Percentiles rank a stretch among this genome's conserved stretches.
Conservation (phyloP, 768 basidiomycete species). For the Russula virescens region DNA sequence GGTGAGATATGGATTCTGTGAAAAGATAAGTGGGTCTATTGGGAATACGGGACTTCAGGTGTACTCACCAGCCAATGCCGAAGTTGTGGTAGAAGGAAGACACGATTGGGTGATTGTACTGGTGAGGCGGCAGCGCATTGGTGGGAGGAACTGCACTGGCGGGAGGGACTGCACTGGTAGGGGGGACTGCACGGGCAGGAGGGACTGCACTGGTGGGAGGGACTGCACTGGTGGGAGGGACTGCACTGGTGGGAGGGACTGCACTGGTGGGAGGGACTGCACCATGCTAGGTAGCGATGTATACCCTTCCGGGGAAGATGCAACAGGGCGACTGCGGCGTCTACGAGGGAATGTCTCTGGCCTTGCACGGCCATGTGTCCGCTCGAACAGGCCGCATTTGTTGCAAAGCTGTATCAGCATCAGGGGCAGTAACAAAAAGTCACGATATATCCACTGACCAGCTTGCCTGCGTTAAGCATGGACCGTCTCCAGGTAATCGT, state of each 20-base stretch:
- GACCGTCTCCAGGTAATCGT: constrained; percentile 77
- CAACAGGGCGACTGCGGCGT: constrained; percentile 60
- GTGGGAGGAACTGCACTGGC: too few species aligned
- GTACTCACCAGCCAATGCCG: constrained; percentile 15
- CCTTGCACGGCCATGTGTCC: constrained; percentile 71
- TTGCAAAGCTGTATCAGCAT: constrained; percentile 35
- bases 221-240: too few species aligned
- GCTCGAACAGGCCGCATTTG: constrained; percentile 78
- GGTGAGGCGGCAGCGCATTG: too few species aligned
- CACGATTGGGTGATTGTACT: constrained; percentile 42
- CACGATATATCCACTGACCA: constrained; percentile 36
- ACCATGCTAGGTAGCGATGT: constrained; percentile 30
- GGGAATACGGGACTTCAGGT: background rate
- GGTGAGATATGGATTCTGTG: constrained; percentile 15
- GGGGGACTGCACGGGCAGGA: too few species aligned
- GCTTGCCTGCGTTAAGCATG: constrained; percentile 76
- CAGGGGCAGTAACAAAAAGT: background rate
- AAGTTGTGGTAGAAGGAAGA: constrained; percentile 16
- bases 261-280: constrained; percentile 41
- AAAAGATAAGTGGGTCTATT: constrained; percentile 5
- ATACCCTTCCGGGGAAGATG: constrained; percentile 42
- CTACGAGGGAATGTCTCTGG: constrained; percentile 81
- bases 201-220: too few species aligned
- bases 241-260: constrained; percentile 44
- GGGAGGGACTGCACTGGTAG: too few species aligned